phyloP scores from a whole-genome alignment of 1,284 basidiomycete genomes.

The Sporisorium graminicola region DNA sequence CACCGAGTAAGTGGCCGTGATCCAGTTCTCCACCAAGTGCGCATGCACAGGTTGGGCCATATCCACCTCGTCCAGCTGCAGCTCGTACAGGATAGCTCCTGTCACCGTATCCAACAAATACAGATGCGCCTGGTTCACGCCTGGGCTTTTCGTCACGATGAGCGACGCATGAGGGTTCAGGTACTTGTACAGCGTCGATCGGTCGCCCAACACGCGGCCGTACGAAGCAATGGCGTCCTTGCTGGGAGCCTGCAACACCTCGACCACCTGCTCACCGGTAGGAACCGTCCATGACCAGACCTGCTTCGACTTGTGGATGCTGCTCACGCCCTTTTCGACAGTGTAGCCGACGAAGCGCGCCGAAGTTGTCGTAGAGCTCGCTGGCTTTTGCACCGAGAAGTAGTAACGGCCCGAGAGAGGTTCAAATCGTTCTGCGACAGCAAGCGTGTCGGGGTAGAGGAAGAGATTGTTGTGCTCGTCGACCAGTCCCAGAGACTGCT shows the following conservation, averaged over 20 bases:
- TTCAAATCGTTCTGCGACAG: constrained; percentile 47
- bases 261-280: constrained; percentile 45
- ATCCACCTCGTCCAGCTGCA: constrained; percentile 61
- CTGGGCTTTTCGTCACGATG: constrained; percentile 71
- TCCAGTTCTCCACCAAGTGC: constrained; percentile 88
- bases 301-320: constrained; percentile 30
- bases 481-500: constrained; percentile 75
- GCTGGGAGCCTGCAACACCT: constrained; percentile 30
- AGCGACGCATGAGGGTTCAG: constrained; percentile 85
- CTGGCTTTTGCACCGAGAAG: constrained; percentile 28
- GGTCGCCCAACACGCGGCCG: constrained; percentile 86
- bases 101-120: constrained; percentile 83
- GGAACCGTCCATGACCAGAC: constrained; percentile 58
- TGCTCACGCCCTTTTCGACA: constrained; percentile 34
- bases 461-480: constrained; percentile 73
- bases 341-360: constrained; percentile 47
- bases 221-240: constrained; percentile 45
- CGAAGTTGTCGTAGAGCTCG: constrained; percentile 6
- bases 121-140: constrained; percentile 73
- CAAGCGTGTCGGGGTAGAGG: constrained; percentile 54
- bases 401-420: constrained; percentile 41
- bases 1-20: constrained; percentile 80
- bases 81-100: constrained; percentile 77
- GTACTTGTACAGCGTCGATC: constrained; percentile 93
- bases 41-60: constrained; percentile 74